A percentile compares a stretch with the other conserved stretches of the same genome.
Evolutionary conservation across 2,329 filamentous ascomycete species (phyloP).

Genomic region (Thermothelomyces thermophilus): DNA sequence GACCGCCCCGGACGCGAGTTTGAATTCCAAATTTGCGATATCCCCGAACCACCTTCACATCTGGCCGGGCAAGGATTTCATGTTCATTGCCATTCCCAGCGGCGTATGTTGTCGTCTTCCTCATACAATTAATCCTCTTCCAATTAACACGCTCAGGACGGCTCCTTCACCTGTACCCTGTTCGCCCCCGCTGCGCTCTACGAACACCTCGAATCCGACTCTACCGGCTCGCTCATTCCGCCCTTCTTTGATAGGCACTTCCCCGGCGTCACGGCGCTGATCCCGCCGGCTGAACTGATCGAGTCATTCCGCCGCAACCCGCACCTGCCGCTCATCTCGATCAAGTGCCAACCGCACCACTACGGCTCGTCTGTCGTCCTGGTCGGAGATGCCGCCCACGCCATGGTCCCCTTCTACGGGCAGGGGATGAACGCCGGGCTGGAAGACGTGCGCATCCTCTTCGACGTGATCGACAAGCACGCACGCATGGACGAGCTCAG

Average conservation of each 20-base stretch:
- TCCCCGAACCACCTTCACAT: slow-evolving; percentile 94
- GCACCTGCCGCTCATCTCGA: slow-evolving; percentile 84
- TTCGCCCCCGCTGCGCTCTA: slow-evolving; percentile 75
- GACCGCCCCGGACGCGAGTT: slow-evolving; percentile 25
- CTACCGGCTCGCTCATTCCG: slow-evolving; percentile 46
- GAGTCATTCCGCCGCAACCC: slow-evolving; percentile 75
- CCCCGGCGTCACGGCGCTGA: slow-evolving; percentile 72
- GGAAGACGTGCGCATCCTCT: slow-evolving; percentile 87
- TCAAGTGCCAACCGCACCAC: slow-evolving; percentile 90
- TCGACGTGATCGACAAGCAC: slow-evolving; percentile 70
- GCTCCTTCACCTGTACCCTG: slow-evolving; percentile 89
- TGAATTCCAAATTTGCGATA: slow-evolving; percentile 58
- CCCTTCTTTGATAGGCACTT: slow-evolving; percentile 78
- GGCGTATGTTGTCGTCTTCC: slow-evolving; percentile 38
- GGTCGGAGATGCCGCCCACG: slow-evolving; percentile 88
- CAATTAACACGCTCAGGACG: slow-evolving; percentile 52
- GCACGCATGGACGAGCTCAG: slow-evolving; percentile 20
- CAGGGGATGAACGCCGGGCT: slow-evolving; percentile 97
- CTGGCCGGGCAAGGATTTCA: slow-evolving; percentile 88
- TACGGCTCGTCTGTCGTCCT: slow-evolving; percentile 71
- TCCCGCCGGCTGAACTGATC: slow-evolving; percentile 60
- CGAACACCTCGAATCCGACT: slow-evolving; percentile 56
- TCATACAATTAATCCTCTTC: neutral
- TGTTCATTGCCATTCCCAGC: slow-evolving; percentile 96
- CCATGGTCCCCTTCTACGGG: slow-evolving; percentile 97